Conservation (phyloP, 768 basidiomycete genomes). For the Tephrocybe sp. region DNA sequence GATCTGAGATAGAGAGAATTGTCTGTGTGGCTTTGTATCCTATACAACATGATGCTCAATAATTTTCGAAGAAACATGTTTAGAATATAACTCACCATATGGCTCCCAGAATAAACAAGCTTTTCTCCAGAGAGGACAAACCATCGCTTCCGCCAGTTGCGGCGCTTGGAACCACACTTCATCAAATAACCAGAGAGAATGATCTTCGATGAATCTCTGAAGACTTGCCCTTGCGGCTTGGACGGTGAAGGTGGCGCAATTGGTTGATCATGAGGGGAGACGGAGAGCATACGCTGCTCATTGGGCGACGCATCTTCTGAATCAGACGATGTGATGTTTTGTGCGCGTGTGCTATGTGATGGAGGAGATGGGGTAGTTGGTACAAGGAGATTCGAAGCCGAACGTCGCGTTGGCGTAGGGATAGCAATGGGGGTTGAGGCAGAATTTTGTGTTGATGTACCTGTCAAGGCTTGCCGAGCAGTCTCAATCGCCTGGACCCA, state of each 20-base stretch:
- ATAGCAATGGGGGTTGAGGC: slow-evolving; percentile 53
- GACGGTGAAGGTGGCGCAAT: slow-evolving; percentile 42
- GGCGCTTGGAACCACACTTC: slow-evolving; percentile 92
- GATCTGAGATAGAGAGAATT: slow-evolving; percentile 81
- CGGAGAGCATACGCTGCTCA: slow-evolving; percentile 38
- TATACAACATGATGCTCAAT: slow-evolving; percentile 28
- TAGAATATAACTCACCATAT: slow-evolving; percentile 78
- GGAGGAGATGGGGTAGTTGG: slow-evolving; percentile 50
- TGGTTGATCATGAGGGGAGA: slow-evolving; percentile 43
- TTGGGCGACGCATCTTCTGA: slow-evolving; percentile 68
- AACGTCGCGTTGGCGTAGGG: slow-evolving; percentile 32
- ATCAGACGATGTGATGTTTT: slow-evolving; percentile 70
- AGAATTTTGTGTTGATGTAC: slow-evolving; percentile 60
- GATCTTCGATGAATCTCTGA: slow-evolving; percentile 68
- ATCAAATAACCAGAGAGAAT: slow-evolving; percentile 90
- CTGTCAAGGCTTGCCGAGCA: slow-evolving; percentile 61
- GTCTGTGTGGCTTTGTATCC: slow-evolving; percentile 88
- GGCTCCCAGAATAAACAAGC: slow-evolving; percentile 84
- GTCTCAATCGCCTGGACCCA: slow-evolving; percentile 87
- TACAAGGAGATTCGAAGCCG: slow-evolving; percentile 26
- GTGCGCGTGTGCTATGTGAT: slow-evolving; percentile 36
- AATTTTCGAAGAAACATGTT: neutral
- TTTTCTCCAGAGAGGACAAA: slow-evolving; percentile 90
- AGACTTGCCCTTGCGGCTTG: slow-evolving; percentile 28
- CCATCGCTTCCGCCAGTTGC: slow-evolving; percentile 97